phyloP scores from a whole-genome alignment of 1,284 basidiomycete species.

The Porodaedalea pini region DNA sequence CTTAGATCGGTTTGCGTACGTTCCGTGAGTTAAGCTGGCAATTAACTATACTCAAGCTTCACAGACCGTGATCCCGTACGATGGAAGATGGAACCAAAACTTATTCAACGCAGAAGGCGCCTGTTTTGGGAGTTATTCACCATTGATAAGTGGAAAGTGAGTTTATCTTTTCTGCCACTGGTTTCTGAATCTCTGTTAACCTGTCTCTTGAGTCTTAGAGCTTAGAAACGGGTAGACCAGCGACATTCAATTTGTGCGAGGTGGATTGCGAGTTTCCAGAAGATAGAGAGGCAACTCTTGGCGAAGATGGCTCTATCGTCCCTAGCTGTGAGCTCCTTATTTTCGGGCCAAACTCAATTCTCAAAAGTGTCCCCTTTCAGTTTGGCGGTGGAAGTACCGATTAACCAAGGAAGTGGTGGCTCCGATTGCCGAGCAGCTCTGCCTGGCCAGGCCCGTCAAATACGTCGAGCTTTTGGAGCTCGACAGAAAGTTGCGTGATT shows the following conservation, averaged over 20 bases:
- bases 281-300: constrained; percentile 9
- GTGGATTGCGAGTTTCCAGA: constrained; percentile 19
- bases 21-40: not conserved
- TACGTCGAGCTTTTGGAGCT: constrained; percentile 19
- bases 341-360: not conserved
- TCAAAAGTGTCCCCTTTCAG: not conserved
- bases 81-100: constrained; percentile 27
- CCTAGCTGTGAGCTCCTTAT: constrained; percentile 10
- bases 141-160: constrained; percentile 19
- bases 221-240: constrained; percentile 16
- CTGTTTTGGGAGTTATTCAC: constrained; percentile 29
- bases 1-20: constrained; percentile 23
- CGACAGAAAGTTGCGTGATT: constrained; percentile 17
- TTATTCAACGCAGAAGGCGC: constrained; percentile 26
- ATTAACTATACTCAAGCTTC: not conserved
- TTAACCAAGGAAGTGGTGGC: constrained; percentile 13
- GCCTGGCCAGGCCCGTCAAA: constrained; percentile 3
- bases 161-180: too few species aligned
- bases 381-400: constrained; percentile 12
- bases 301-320: constrained; percentile 9
- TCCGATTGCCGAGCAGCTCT: constrained; percentile 8
- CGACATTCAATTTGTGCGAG: constrained; percentile 14
- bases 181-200: too few species aligned
- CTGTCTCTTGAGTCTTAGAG: too few species aligned
- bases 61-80: constrained; percentile 29